These are phyloP conservation scores for Capsicum chinense DNA, from an alignment of 257 asterid species.

Conservation along the genomic window DNA sequence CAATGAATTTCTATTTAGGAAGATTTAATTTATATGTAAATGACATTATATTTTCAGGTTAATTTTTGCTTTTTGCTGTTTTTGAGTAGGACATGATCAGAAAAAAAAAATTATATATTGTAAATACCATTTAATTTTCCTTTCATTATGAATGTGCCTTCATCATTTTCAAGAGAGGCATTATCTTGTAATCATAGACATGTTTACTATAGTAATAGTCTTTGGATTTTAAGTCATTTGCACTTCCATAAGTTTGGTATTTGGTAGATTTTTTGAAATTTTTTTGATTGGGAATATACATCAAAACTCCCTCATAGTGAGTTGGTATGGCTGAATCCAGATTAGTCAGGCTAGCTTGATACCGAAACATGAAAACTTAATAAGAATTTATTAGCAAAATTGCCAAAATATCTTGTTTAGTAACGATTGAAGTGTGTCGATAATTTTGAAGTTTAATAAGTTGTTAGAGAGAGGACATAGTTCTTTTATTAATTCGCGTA, in stretches of 20 bases:
- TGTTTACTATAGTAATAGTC: neutral
- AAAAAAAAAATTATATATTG: no score
- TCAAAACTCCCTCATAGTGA: neutral
- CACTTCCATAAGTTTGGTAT: neutral
- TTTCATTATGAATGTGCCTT: slow-evolving; percentile 2
- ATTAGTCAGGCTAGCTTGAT: neutral
- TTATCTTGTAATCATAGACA: neutral
- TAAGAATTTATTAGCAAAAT: neutral
- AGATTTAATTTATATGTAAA: neutral
- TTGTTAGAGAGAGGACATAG: neutral
- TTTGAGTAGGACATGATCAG: no score
- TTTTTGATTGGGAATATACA: neutral
- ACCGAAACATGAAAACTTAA: neutral
- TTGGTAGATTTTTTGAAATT: neutral
- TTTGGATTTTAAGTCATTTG: neutral
- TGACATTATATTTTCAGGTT: neutral
- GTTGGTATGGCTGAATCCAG: neutral
- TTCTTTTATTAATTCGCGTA: neutral
- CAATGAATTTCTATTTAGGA: neutral
- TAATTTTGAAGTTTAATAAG: neutral
- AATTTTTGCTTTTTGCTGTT: neutral
- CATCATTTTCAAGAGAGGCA: slow-evolving; percentile 21
- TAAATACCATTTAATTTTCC: neutral
- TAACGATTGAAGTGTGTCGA: neutral
- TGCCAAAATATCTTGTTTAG: neutral